Percentiles rank a stretch among this genome's conserved stretches.
Conservation (phyloP, 2,329 filamentous ascomycete genomes). For the Fusarium falciforme region DNA sequence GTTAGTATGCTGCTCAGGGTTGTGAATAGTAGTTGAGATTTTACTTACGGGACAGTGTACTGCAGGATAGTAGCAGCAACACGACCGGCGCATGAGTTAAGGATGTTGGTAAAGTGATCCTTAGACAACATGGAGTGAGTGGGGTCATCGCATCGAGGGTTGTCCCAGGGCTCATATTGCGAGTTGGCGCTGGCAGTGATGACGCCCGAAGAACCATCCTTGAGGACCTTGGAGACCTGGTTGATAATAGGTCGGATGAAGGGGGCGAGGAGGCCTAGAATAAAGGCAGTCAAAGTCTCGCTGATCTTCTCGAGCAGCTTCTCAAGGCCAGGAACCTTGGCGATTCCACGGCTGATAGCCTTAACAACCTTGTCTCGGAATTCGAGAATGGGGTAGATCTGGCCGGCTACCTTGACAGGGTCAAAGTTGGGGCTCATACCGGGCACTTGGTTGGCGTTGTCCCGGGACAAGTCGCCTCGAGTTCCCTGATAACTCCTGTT, state of each 20-base stretch:
- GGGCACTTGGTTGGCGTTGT: slow-evolving; percentile 71
- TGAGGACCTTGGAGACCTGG: slow-evolving; percentile 84
- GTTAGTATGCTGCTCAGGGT: slow-evolving; percentile 6
- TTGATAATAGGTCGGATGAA: slow-evolving; percentile 94
- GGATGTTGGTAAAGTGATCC: slow-evolving; percentile 83
- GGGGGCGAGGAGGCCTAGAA: slow-evolving; percentile 89
- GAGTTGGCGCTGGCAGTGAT: slow-evolving; percentile 76
- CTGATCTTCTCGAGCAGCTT: slow-evolving; percentile 92
- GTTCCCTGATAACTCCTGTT: slow-evolving; percentile 54
- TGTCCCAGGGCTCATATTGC: slow-evolving; percentile 84
- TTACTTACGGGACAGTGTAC: slow-evolving; percentile 81
- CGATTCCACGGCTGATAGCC: slow-evolving; percentile 83
- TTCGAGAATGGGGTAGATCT: slow-evolving; percentile 94
- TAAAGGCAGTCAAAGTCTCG: slow-evolving; percentile 91
- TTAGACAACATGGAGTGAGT: slow-evolving; percentile 87
- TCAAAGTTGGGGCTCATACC: slow-evolving; percentile 84
- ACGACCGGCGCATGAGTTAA: slow-evolving; percentile 81
- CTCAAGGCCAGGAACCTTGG: slow-evolving; percentile 92
- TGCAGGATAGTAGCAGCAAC: slow-evolving; percentile 82
- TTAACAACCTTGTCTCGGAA: slow-evolving; percentile 96
- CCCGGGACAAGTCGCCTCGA: slow-evolving; percentile 51
- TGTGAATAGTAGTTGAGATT: background rate
- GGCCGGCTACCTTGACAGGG: slow-evolving; percentile 76
- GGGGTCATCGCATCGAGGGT: slow-evolving; percentile 79
- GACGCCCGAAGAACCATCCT: slow-evolving; percentile 82